Conservation (phyloP, 345 rosid species). For the Gossypium longicalyx region DNA sequence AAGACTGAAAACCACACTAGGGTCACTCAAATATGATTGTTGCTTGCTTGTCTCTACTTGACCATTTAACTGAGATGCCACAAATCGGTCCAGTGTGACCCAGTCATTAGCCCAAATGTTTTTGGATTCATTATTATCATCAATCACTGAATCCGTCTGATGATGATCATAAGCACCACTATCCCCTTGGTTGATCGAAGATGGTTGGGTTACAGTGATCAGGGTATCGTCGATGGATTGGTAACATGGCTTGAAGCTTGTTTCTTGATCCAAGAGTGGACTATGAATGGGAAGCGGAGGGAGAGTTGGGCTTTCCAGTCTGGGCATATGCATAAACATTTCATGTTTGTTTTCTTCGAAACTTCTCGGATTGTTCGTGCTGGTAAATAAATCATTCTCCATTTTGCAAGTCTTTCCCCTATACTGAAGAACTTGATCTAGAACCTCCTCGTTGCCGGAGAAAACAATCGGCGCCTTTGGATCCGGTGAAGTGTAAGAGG, state of each 20-base stretch:
- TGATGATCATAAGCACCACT: slow-evolving; percentile 6
- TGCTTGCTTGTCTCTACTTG: slow-evolving; percentile 40
- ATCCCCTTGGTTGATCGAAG: slow-evolving; percentile 26
- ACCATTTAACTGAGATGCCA: slow-evolving; percentile 89
- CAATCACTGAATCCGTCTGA: background rate
- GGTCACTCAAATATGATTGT: slow-evolving; percentile 37
- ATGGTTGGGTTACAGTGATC: slow-evolving; percentile 18
- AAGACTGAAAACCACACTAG: slow-evolving; percentile 33
- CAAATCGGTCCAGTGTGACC: slow-evolving; percentile 75
- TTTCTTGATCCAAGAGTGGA: slow-evolving; percentile 20
- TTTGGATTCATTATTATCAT: slow-evolving; percentile 9
- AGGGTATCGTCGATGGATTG: slow-evolving; percentile 32
- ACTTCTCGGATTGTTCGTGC: slow-evolving; percentile 14
- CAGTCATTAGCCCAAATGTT: slow-evolving; percentile 45
- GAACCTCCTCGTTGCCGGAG: slow-evolving; percentile 36
- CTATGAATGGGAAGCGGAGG: slow-evolving; percentile 23
- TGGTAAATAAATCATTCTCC: slow-evolving; percentile 34
- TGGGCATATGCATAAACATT: slow-evolving; percentile 64
- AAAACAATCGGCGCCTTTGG: slow-evolving; percentile 38
- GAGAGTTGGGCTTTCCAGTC: slow-evolving; percentile 56
- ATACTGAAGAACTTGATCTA: slow-evolving; percentile 65
- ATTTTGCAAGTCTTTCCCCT: slow-evolving; percentile 64
- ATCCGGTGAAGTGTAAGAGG: slow-evolving; percentile 42
- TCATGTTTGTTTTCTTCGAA: slow-evolving; percentile 24
- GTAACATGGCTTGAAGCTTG: background rate